Evolutionary conservation across 352 stramenopile species (phyloP), one percentile per base, ranked within the genome.

Genomic region (Globisporangium camurandrum): DNA sequence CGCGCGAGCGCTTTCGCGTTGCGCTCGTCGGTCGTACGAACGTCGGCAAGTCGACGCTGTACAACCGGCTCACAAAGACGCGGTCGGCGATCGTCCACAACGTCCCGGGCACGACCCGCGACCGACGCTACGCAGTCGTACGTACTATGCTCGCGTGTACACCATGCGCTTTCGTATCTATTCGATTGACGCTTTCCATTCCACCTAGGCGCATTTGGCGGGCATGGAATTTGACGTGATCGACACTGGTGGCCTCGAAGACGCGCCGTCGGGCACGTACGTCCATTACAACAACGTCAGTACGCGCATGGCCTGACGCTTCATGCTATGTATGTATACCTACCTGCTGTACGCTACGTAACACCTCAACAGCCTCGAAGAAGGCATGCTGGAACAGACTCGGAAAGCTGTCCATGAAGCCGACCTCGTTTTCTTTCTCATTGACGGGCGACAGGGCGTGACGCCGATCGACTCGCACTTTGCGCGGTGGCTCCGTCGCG

Each of bases 1-100:
- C 40, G 16, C 73, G 77, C 51, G 67, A 77, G 22, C 79, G 74
- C 9, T 82, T 90, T 33, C 78, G 78, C 26, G 67, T 92, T 22
- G 81, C 78, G 34, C 76, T 92, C 26, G 81, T 92, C n/a, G 81
- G 81, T 1, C 75, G 81, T 42, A 89, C 81, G 20, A 92, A 92
- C 60, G 78, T 92, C 36, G 81, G 81, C 50, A 92, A 92, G 59
- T 89, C 78, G 39, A 92, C 81, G 60, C 76, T 92, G 24, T 92
- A 85, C 67, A 92, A 92, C 60, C 71, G 81, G 20, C 53, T 92
- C 46, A 92, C 81, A 48, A 88, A 86, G 61, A 76, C 78, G 19
- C 74, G 80, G 22, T 59, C 66, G 0, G 80, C 80, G 8, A 92
- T 92, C 53, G 80, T 92, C n/a, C 80, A 92, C 60, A 82, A 92